Evolutionary conservation across 371 early-diverging fungal species (phyloP).

Genomic region (Phascolomyces articulosus): DNA sequence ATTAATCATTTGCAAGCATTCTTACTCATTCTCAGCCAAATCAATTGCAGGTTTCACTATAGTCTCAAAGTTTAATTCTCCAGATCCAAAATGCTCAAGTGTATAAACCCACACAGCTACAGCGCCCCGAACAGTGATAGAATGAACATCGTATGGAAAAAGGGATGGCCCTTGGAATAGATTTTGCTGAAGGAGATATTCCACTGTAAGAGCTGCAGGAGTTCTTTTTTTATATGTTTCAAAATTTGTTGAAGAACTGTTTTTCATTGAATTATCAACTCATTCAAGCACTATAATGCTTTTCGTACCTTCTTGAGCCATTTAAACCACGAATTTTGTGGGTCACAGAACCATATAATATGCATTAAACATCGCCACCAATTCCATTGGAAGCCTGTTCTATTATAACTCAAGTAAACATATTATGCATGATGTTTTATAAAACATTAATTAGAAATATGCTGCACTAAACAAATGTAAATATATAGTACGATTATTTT

Average conservation of each 20-base stretch:
- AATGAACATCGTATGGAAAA: slow-evolving; percentile 53
- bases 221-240: slow-evolving; percentile 29
- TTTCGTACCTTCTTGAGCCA: slow-evolving; percentile 71
- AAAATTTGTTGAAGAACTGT: background rate
- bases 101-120: slow-evolving; percentile 82
- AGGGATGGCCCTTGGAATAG: slow-evolving; percentile 36
- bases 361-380: slow-evolving; percentile 91
- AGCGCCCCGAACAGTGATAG: slow-evolving; percentile 86
- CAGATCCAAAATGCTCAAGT: slow-evolving; percentile 72
- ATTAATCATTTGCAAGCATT: background rate
- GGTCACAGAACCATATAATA: slow-evolving; percentile 73
- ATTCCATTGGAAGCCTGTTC: slow-evolving; percentile 90
- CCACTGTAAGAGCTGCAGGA: slow-evolving; percentile 65
- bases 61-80: slow-evolving; percentile 59
- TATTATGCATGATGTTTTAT: background rate
- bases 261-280: background rate
- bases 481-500: too few species aligned
- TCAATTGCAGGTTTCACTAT: slow-evolving; percentile 74
- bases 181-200: slow-evolving; percentile 32
- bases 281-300: background rate
- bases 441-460: background rate
- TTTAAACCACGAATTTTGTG: slow-evolving; percentile 66
- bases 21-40: slow-evolving; percentile 74
- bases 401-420: background rate
- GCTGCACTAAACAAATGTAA: too few species aligned